These are phyloP conservation scores for Penicillium verhagenii DNA, from an alignment of 495 filamentous ascomycete species.

Conservation along the genomic window DNA sequence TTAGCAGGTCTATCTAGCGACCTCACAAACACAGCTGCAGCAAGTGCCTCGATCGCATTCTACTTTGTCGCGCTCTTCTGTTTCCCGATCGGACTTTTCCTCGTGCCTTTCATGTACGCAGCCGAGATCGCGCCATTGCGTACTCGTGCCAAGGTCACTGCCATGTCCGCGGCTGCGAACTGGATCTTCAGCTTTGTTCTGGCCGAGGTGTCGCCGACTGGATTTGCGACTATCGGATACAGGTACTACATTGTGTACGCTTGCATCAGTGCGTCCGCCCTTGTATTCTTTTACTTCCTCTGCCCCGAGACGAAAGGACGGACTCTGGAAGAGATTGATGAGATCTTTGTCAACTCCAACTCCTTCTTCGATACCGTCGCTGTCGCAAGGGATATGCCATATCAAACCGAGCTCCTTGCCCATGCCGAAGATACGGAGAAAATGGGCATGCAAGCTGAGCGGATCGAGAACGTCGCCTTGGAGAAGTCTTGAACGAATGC, in stretches of 20 bases:
- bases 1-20: constrained; percentile 42
- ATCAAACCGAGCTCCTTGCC: constrained; percentile 18
- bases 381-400: constrained; percentile 20
- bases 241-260: constrained; percentile 52
- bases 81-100: constrained; percentile 65
- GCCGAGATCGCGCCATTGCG: constrained; percentile 66
- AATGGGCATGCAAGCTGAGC: constrained; percentile 1
- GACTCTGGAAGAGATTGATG: constrained; percentile 48
- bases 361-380: constrained; percentile 22
- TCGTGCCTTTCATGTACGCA: constrained; percentile 66
- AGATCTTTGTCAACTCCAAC: constrained; percentile 49
- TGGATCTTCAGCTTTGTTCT: constrained; percentile 37
- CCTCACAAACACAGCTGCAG: constrained; percentile 24
- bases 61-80: constrained; percentile 64
- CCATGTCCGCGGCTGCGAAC: constrained; percentile 25
- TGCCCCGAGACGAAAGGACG: constrained; percentile 47
- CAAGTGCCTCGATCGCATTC: constrained; percentile 46
- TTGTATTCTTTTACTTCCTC: constrained; percentile 39
- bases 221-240: constrained; percentile 42
- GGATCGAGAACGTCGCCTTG: constrained; percentile 1
- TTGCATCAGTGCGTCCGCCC: constrained; percentile 32
- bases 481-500: background rate
- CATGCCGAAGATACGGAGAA: constrained; percentile 16
- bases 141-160: constrained; percentile 58
- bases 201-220: constrained; percentile 29